Evolutionary conservation across 208 protist species (phyloP).

Genomic region (Herpetomonas tarakana): DNA sequence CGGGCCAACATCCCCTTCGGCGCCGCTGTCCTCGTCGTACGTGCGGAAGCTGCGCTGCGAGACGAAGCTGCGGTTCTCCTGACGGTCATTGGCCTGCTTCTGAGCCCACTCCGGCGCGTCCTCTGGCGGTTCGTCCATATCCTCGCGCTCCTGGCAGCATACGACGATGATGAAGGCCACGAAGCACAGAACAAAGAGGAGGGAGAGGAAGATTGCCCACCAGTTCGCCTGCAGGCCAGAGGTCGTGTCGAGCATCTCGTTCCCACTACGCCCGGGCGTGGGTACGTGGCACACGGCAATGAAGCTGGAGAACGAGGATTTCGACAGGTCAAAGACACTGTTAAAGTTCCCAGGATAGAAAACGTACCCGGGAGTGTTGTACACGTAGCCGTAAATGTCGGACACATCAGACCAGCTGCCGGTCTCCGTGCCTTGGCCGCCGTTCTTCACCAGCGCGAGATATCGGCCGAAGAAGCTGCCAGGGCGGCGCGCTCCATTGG

Average conservation of each 20-base stretch:
- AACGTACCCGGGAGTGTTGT: constrained; percentile 13
- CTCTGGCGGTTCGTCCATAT: constrained; percentile 52
- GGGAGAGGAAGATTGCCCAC: constrained; percentile 32
- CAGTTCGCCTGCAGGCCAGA: constrained; percentile 21
- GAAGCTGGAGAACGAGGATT: constrained; percentile 12
- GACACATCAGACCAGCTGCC: constrained; percentile 32
- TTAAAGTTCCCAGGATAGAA: constrained; percentile 11
- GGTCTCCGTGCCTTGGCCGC: too few species aligned
- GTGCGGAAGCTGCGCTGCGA: constrained; percentile 33
- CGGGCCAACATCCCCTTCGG: too few species aligned
- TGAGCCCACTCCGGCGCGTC: constrained; percentile 44
- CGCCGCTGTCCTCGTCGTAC: too few species aligned
- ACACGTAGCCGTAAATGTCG: constrained; percentile 27
- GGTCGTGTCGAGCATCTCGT: constrained; percentile 17
- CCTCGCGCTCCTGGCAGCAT: constrained; percentile 40
- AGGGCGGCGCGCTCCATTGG: constrained; percentile 14
- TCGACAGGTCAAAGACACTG: background rate
- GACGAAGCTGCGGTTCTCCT: constrained; percentile 28
- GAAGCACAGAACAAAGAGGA: constrained; percentile 23
- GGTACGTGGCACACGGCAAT: constrained; percentile 32
- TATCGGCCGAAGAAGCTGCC: constrained; percentile 15
- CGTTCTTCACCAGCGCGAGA: constrained; percentile 15
- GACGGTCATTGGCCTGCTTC: constrained; percentile 13
- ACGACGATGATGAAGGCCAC: constrained; percentile 24
- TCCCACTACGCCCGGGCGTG: constrained; percentile 12